Percentiles rank a stretch among this genome's conserved stretches.
These are phyloP conservation scores for Chalciporus pseudorubinellus DNA, from an alignment of 768 basidiomycete species.

Conservation along the genomic window DNA sequence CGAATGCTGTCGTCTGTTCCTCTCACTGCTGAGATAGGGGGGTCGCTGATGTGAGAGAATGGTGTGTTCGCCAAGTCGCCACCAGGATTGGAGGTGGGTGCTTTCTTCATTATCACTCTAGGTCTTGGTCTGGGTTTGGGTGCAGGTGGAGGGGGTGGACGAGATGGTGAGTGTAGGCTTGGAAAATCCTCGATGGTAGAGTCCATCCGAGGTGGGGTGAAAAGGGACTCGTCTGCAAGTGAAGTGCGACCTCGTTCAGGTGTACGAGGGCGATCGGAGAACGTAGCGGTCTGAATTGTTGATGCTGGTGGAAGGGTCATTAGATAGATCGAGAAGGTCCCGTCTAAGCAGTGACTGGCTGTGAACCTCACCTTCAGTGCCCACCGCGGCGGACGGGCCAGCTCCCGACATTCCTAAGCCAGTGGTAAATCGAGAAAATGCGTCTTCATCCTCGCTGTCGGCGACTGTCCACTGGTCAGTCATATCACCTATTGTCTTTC, in stretches of 20 bases:
- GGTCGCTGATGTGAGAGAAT: conserved; percentile 24
- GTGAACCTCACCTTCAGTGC: conserved; percentile 10
- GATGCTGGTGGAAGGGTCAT: conserved; percentile 8
- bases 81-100: neutral
- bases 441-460: conserved; percentile 45
- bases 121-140: conserved; percentile 33
- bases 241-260: conserved; percentile 8
- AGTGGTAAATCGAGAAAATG: neutral
- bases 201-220: conserved; percentile 24
- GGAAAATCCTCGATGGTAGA: conserved; percentile 17
- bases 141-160: neutral
- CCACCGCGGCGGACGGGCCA: neutral
- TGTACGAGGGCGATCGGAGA: conserved; percentile 16
- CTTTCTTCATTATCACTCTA: conserved; percentile 24
- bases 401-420: neutral
- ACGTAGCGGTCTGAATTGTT: conserved; percentile 17
- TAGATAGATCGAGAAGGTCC: neutral
- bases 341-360: no score
- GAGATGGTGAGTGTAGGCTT: conserved; percentile 7
- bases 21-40: conserved; percentile 8
- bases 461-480: conserved; percentile 44
- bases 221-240: conserved; percentile 20
- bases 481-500: conserved; percentile 3
- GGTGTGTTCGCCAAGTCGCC: conserved; percentile 4
- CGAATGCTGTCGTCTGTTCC: conserved; percentile 22